phyloP scores from a whole-genome alignment of 257 asterid genomes.

The Ilex aquifolium region DNA sequence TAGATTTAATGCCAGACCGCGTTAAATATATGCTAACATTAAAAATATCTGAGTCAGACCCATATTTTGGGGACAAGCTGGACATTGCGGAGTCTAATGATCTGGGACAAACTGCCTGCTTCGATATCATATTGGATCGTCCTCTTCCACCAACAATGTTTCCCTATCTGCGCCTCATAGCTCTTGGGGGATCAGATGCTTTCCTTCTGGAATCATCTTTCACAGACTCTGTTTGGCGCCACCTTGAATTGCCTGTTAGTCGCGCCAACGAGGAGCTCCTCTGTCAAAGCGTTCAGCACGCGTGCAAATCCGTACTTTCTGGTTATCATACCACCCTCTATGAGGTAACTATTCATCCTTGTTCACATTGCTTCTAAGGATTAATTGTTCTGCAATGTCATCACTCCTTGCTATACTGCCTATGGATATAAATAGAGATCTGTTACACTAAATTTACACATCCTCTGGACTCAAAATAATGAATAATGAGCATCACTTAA shows the following conservation, averaged over 20 bases:
- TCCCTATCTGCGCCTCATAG: constrained; percentile 62
- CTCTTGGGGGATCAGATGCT: constrained; percentile 81
- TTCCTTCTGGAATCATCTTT: constrained; percentile 79
- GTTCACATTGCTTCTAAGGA: not conserved
- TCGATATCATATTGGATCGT: constrained; percentile 68
- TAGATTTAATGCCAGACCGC: constrained; percentile 49
- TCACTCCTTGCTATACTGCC: too few species aligned
- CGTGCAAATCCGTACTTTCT: constrained; percentile 76
- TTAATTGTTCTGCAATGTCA: too few species aligned
- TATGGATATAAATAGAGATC: too few species aligned
- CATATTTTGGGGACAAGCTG: constrained; percentile 62
- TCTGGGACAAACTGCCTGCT: constrained; percentile 56
- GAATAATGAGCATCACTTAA: too few species aligned
- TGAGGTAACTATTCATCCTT: constrained; percentile 42
- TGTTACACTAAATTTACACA: too few species aligned
- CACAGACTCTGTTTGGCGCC: constrained; percentile 70
- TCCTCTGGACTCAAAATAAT: too few species aligned
- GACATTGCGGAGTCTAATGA: constrained; percentile 80
- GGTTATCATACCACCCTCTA: constrained; percentile 77
- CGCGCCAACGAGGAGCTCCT: constrained; percentile 80
- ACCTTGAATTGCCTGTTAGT: constrained; percentile 72
- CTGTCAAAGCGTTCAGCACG: constrained; percentile 57
- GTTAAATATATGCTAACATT: constrained; percentile 79
- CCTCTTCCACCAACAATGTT: constrained; percentile 67
- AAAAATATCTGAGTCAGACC: constrained; percentile 70